Conservation (phyloP, 2,329 filamentous ascomycete species). For the Alternaria incomplexa region DNA sequence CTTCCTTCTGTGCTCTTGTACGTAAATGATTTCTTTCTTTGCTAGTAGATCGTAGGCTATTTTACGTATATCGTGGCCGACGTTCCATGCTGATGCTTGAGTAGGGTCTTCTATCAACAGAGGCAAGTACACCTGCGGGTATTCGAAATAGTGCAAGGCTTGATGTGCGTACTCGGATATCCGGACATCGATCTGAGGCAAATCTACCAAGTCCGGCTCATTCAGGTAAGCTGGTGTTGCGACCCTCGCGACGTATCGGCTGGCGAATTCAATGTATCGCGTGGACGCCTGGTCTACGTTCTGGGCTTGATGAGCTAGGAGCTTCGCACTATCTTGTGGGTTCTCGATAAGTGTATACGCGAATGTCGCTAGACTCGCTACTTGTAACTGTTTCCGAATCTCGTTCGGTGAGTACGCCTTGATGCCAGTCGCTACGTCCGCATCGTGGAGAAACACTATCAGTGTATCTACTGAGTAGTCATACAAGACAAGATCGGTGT, state of each 20-base stretch:
- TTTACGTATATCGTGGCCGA: too few species aligned
- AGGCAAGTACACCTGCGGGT: conserved; percentile 65
- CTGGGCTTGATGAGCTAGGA: conserved; percentile 33
- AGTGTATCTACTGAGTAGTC: conserved; percentile 67
- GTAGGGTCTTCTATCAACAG: conserved; percentile 61
- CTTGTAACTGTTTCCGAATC: conserved; percentile 55
- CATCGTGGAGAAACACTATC: conserved; percentile 72
- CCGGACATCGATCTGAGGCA: conserved; percentile 41
- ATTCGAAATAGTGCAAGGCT: conserved; percentile 20
- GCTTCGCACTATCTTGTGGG: conserved; percentile 35
- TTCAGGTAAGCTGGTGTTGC: conserved; percentile 3
- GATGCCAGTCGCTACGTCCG: conserved; percentile 53
- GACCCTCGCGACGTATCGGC: conserved; percentile 29
- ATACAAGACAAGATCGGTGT: conserved; percentile 84
- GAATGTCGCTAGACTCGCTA: conserved; percentile 49
- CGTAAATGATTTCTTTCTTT: too few species aligned
- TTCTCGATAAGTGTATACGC: conserved; percentile 50
- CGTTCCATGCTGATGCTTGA: conserved; percentile 52
- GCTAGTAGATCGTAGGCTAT: too few species aligned
- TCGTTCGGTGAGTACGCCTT: conserved; percentile 51
- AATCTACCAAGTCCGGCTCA: neutral
- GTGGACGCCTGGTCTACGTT: conserved; percentile 19
- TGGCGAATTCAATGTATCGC: conserved; percentile 38
- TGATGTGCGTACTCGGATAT: conserved; percentile 42
- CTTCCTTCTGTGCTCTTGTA: conserved; percentile 49